Percentiles rank a stretch among this genome's conserved stretches.
Evolutionary conservation across 805 yeast species (phyloP).

Genomic region (Gaillardinia entomophila): DNA sequence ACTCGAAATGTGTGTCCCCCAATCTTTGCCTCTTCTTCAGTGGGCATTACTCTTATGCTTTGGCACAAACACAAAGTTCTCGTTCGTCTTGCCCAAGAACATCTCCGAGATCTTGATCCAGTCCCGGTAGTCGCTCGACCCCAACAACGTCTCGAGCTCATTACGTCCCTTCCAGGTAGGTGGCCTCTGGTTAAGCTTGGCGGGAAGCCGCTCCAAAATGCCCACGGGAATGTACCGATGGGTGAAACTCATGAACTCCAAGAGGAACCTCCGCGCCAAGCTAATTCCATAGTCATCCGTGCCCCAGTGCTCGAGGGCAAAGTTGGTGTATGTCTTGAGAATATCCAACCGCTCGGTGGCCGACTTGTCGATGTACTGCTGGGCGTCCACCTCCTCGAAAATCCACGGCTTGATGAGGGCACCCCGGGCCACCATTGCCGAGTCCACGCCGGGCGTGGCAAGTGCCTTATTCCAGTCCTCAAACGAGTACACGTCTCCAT

Average conservation of each 20-base stretch:
- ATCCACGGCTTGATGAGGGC: slow-evolving; percentile 99
- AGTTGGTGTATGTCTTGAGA: slow-evolving; percentile 61
- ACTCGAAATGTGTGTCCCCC: too few relatives aligned
- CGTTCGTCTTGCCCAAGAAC: slow-evolving; percentile 86
- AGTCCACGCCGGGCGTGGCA: slow-evolving; percentile 66
- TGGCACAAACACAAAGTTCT: slow-evolving; percentile 73
- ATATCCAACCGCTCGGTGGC: slow-evolving; percentile 85
- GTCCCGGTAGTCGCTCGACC: slow-evolving; percentile 78
- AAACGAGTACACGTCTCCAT: slow-evolving; percentile 85
- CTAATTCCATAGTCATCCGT: slow-evolving; percentile 92
- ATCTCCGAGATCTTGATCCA: slow-evolving; percentile 95
- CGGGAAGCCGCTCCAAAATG: slow-evolving; percentile 80
- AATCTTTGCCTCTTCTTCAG: slow-evolving; percentile 9
- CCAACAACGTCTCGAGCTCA: slow-evolving; percentile 86
- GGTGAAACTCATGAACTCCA: slow-evolving; percentile 91
- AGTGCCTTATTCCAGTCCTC: slow-evolving; percentile 83
- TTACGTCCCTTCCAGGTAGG: slow-evolving; percentile 90
- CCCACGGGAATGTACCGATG: slow-evolving; percentile 95
- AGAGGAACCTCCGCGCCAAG: slow-evolving; percentile 80
- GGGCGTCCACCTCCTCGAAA: slow-evolving; percentile 87
- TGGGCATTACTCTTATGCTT: slow-evolving; percentile 93
- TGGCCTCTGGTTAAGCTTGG: slow-evolving; percentile 88
- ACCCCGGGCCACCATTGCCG: slow-evolving; percentile 97
- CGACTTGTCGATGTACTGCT: slow-evolving; percentile 84
- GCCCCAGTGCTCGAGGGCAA: slow-evolving; percentile 96